These are phyloP conservation scores for Nakataea oryzae DNA, from an alignment of 2,329 filamentous ascomycete genomes.

Conservation along the genomic window DNA sequence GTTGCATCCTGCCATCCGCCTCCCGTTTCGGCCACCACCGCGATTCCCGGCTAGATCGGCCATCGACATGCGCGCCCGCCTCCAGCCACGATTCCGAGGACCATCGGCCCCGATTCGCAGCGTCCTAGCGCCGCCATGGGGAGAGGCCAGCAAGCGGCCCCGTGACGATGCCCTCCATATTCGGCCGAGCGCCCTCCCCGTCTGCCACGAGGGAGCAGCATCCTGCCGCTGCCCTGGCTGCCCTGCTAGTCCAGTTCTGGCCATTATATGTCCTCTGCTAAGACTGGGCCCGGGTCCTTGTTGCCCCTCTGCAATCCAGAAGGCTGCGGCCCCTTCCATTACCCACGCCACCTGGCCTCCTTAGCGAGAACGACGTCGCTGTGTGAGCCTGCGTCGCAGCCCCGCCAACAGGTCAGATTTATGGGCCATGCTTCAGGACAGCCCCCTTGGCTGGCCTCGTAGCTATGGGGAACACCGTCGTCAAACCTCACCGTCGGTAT, in stretches of 20 bases:
- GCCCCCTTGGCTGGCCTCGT: neutral
- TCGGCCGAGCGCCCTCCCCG: neutral
- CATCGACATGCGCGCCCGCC: too few relatives aligned
- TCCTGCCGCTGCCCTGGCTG: neutral
- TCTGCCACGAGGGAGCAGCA: neutral
- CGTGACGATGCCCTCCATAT: neutral
- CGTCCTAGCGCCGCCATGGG: neutral
- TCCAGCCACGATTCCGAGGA: too few relatives aligned
- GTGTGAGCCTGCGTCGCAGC: neutral
- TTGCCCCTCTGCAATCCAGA: neutral
- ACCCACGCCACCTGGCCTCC: neutral
- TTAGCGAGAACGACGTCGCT: neutral
- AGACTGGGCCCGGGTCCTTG: neutral
- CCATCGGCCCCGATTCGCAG: neutral
- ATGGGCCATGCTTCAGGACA: neutral
- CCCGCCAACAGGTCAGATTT: neutral
- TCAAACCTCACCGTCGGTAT: neutral
- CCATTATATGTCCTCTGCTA: neutral
- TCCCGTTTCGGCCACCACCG: neutral
- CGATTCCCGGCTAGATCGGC: too few relatives aligned
- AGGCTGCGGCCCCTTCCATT: neutral
- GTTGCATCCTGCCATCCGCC: neutral
- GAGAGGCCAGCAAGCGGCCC: neutral
- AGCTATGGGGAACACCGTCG: neutral
- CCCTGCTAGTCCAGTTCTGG: neutral